Conservation (phyloP, 2,329 filamentous ascomycete genomes). For the Colletotrichum truncatum region DNA sequence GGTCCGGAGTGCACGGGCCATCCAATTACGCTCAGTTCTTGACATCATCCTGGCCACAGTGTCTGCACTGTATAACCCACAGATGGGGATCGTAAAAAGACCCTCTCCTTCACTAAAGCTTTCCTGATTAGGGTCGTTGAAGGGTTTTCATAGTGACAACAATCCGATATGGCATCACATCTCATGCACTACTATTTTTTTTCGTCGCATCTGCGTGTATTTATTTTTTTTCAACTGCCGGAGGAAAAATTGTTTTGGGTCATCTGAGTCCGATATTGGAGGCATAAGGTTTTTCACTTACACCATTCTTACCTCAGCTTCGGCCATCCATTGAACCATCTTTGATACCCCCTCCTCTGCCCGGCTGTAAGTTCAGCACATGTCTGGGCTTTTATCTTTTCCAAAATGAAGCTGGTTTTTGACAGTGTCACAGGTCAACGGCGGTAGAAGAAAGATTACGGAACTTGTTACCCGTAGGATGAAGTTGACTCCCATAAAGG, state of each 20-base stretch:
- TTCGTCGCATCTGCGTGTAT: too few relatives aligned
- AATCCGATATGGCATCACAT: too few relatives aligned
- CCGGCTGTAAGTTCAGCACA: background rate
- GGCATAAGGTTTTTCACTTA: conserved; percentile 25
- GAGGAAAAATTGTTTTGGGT: background rate
- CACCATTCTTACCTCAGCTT: conserved; percentile 17
- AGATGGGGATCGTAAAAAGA: conserved; percentile 5
- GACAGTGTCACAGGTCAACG: background rate
- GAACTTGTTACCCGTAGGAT: conserved; percentile 39
- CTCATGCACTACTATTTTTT: too few relatives aligned
- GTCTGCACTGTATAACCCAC: conserved; percentile 3
- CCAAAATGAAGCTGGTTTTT: background rate
- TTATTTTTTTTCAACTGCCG: background rate
- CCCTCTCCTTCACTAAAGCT: background rate
- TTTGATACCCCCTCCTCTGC: background rate
- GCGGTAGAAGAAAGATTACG: background rate
- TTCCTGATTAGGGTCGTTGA: background rate
- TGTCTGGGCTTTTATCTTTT: background rate
- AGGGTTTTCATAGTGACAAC: background rate
- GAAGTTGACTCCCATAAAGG: conserved; percentile 58
- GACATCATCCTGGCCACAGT: conserved; percentile 16
- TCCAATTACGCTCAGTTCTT: background rate
- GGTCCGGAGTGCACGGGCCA: conserved; percentile 23
- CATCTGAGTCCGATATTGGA: background rate
- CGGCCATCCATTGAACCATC: conserved; percentile 3